Percentiles rank a stretch among this genome's conserved stretches.
Conservation (phyloP, 768 basidiomycete genomes). For the Russula sp. region DNA sequence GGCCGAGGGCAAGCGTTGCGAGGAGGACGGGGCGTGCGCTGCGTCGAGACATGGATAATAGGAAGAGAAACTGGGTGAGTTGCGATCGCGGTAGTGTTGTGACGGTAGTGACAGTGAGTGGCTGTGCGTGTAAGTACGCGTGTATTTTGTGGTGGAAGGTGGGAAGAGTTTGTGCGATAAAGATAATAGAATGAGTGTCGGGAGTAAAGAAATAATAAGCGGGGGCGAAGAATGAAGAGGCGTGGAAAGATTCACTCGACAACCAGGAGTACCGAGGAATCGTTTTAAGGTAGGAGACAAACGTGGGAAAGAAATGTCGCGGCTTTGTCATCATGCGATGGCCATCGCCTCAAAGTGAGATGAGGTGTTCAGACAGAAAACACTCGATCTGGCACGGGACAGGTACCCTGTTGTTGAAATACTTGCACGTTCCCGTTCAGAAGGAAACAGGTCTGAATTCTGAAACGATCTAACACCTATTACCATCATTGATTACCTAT, state of each 20-base stretch:
- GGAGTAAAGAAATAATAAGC: neutral
- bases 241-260: neutral
- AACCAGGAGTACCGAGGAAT: neutral
- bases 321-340: neutral
- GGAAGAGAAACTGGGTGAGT: neutral
- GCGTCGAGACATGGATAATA: conserved; percentile 16
- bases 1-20: neutral
- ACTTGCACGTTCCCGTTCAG: neutral
- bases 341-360: neutral
- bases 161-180: neutral
- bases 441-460: neutral
- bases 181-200: neutral
- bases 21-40: conserved; percentile 3
- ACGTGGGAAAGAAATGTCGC: neutral
- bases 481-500: neutral
- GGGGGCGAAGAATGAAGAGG: neutral
- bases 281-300: neutral
- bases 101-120: neutral
- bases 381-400: too few species aligned
- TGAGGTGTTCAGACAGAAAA: too few species aligned
- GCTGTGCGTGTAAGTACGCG: neutral
- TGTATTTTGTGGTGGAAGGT: neutral
- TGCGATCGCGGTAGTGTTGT: neutral
- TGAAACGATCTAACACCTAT: neutral
- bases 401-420: neutral